These are phyloP conservation scores for Solanum chacoense DNA, from an alignment of 305 asterid species.

Conservation along the genomic window DNA sequence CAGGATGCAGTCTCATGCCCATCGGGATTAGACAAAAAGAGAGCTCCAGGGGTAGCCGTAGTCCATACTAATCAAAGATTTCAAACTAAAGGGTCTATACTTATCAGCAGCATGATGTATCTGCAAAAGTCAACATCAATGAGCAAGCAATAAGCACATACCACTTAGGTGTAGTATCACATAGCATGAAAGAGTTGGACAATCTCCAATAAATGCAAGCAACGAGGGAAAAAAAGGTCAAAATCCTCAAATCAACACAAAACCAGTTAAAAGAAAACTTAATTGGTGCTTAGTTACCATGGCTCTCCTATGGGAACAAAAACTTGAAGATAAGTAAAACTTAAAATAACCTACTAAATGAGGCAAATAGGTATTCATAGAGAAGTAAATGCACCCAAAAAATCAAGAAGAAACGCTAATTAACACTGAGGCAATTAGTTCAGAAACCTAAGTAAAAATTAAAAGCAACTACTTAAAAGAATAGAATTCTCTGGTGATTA, in stretches of 20 bases:
- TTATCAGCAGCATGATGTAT: constrained; percentile 48
- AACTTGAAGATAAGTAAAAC: not conserved
- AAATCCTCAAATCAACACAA: not conserved
- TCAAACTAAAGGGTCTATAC: constrained; percentile 48
- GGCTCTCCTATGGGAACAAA: not conserved
- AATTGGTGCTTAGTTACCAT: not conserved
- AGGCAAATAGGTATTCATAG: not conserved
- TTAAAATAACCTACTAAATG: not conserved
- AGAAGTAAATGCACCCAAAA: not conserved
- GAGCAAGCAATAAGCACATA: not conserved
- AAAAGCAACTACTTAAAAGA: not conserved
- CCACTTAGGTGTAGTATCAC: not conserved
- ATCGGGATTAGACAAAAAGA: constrained; percentile 18
- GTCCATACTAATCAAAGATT: constrained; percentile 51
- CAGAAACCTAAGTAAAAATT: not conserved
- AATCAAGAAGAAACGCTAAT: not conserved
- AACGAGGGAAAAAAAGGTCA: not conserved
- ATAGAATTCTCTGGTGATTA: not conserved
- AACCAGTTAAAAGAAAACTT: not conserved
- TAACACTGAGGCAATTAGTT: not conserved
- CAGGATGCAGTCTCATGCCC: constrained; percentile 22
- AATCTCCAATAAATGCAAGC: not conserved
- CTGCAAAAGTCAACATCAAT: constrained; percentile 33
- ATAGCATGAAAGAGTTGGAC: not conserved
- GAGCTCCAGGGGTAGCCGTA: constrained; percentile 28